Percentiles rank a stretch among this genome's conserved stretches.
Conservation (phyloP, 1,139 yeast species). For the Debaryomycetaceae sp. region DNA sequence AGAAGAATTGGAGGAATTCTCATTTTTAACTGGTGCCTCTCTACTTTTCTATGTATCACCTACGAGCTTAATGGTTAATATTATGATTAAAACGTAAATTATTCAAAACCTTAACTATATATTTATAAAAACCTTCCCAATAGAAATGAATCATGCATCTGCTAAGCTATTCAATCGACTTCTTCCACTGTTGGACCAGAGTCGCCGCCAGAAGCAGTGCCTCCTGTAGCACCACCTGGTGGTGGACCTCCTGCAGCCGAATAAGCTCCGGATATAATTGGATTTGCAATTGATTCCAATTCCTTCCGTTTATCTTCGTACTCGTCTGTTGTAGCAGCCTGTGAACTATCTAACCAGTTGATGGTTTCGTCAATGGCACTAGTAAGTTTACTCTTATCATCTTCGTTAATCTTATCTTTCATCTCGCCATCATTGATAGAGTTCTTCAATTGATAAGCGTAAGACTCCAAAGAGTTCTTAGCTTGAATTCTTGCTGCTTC, state of each 20-base stretch:
- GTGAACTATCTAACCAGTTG: conserved; percentile 49
- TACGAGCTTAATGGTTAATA: conserved; percentile 15
- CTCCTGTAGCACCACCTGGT: conserved; percentile 21
- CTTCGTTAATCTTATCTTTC: conserved; percentile 44
- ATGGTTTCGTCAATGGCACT: conserved; percentile 44
- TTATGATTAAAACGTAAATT: neutral
- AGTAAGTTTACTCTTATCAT: conserved; percentile 42
- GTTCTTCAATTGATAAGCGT: conserved; percentile 79
- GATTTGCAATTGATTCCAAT: conserved; percentile 61
- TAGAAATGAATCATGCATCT: neutral
- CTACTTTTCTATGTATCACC: conserved; percentile 39
- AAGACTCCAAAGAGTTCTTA: conserved; percentile 83
- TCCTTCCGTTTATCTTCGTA: conserved; percentile 63
- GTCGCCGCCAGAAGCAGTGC: conserved; percentile 44
- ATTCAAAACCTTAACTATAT: neutral
- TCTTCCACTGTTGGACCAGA: conserved; percentile 72
- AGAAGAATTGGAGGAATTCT: conserved; percentile 52
- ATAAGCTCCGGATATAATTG: conserved; percentile 63
- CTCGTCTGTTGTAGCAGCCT: conserved; percentile 52
- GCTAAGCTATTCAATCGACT: conserved; percentile 48
- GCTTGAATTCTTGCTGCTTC: conserved; percentile 35
- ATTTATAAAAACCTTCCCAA: neutral
- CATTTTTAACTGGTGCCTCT: conserved; percentile 54
- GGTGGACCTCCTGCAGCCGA: conserved; percentile 50
- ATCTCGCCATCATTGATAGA: conserved; percentile 42